phyloP scores from a whole-genome alignment of 768 basidiomycete genomes.

The Saitozyma podzolica region DNA sequence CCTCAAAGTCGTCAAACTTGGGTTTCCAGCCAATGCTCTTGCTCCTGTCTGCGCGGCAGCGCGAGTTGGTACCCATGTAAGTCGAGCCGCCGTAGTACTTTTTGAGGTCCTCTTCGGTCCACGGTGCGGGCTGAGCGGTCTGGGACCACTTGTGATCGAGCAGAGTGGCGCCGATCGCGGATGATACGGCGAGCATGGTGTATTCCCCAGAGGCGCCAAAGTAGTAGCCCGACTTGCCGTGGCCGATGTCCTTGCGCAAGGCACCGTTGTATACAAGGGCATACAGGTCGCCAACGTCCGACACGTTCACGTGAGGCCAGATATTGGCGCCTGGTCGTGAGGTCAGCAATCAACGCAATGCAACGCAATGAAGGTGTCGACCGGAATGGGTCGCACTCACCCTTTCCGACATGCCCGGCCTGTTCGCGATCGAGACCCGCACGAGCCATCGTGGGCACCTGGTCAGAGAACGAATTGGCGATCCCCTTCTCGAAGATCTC shows the following conservation, averaged over 20 bases:
- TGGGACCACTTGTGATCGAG: slow-evolving; percentile 28
- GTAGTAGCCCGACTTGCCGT: slow-evolving; percentile 49
- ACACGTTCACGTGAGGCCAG: slow-evolving; percentile 48
- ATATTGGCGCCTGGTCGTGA: slow-evolving; percentile 33
- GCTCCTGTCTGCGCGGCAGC: slow-evolving; percentile 37
- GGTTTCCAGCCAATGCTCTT: slow-evolving; percentile 51
- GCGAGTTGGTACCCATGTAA: slow-evolving; percentile 41
- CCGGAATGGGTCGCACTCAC: slow-evolving; percentile 13
- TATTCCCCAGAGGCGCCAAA: slow-evolving; percentile 49
- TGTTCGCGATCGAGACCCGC: slow-evolving; percentile 39
- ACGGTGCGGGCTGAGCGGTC: slow-evolving; percentile 33
- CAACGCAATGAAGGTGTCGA: too few species aligned
- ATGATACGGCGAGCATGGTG: slow-evolving; percentile 28
- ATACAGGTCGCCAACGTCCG: slow-evolving; percentile 44
- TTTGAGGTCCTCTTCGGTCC: slow-evolving; percentile 44
- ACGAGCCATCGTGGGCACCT: slow-evolving; percentile 45
- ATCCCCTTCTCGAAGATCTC: slow-evolving; percentile 43
- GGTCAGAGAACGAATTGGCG: slow-evolving; percentile 42
- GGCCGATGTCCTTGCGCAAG: slow-evolving; percentile 38
- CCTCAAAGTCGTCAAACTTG: slow-evolving; percentile 29
- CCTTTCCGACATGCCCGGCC: slow-evolving; percentile 48
- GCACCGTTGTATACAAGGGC: slow-evolving; percentile 35
- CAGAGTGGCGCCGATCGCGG: slow-evolving; percentile 43
- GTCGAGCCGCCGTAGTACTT: slow-evolving; percentile 43
- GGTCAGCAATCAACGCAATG: too few species aligned